A percentile compares a stretch with the other conserved stretches of the same genome.
phyloP scores from a whole-genome alignment of 2,329 filamentous ascomycete species.

The Penicillium italicum region DNA sequence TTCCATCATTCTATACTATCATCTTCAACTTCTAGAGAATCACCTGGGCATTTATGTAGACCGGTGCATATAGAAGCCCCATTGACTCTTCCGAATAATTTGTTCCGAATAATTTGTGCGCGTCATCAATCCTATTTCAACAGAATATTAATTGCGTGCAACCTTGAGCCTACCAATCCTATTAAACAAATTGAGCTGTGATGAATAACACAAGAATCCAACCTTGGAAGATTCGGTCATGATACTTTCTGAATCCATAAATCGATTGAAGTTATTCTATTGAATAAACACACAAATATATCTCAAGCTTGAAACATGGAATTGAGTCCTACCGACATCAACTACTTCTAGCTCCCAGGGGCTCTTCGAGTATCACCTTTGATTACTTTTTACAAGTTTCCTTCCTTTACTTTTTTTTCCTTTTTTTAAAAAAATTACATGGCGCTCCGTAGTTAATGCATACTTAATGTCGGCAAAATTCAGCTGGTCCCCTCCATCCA shows the following conservation, averaged over 20 bases:
- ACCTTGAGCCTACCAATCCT: conserved; percentile 2
- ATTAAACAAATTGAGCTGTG: neutral
- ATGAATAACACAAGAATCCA: neutral
- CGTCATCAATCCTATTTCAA: conserved; percentile 18
- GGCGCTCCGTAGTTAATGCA: neutral
- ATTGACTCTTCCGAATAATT: no score
- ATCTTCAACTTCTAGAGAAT: neutral
- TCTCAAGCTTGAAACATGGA: neutral
- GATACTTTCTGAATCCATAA: no score
- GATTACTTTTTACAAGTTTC: neutral
- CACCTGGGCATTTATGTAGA: neutral
- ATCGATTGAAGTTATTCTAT: neutral
- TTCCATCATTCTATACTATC: no score
- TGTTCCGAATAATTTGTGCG: conserved; percentile 12
- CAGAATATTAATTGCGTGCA: conserved; percentile 7
- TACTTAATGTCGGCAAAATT: conserved; percentile 7
- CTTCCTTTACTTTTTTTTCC: no score
- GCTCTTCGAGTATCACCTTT: neutral
- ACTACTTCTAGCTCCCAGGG: neutral
- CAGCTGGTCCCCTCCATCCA: conserved; percentile 1
- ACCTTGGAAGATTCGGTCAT: neutral
- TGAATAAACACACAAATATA: neutral
- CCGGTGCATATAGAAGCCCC: neutral
- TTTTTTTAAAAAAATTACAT: no score
- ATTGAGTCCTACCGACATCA: no score